phyloP scores from a whole-genome alignment of 148 eudicot species.

The Vaccinium macrocarpon region DNA sequence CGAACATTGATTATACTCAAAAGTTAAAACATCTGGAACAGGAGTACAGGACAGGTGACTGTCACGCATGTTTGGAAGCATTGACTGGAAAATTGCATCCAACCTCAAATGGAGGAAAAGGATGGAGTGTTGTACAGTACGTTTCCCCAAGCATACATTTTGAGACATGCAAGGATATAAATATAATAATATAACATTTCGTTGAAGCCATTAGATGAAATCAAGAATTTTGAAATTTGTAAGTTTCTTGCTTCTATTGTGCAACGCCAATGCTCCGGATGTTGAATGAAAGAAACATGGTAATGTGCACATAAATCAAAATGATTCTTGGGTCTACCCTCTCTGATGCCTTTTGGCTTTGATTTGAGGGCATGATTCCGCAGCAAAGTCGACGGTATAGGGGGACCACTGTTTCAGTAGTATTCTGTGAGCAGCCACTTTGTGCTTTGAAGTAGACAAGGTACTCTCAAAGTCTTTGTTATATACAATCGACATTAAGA shows the following conservation, averaged over 20 bases:
- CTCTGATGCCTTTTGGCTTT: too few relatives aligned
- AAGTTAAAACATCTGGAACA: not conserved
- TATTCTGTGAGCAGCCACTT: too few relatives aligned
- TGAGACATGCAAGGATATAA: not conserved
- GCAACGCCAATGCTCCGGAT: too few relatives aligned
- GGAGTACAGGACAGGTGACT: too few relatives aligned
- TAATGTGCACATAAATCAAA: too few relatives aligned
- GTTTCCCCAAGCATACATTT: not conserved
- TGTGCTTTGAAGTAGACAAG: not conserved
- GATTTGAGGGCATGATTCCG: too few relatives aligned
- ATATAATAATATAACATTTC: not conserved
- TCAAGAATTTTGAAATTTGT: not conserved
- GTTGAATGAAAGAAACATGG: too few relatives aligned
- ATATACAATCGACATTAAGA: not conserved
- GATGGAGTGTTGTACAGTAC: not conserved
- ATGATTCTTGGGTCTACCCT: too few relatives aligned
- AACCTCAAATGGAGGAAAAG: not conserved
- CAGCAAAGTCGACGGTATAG: too few relatives aligned
- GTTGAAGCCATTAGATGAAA: not conserved
- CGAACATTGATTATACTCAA: not conserved
- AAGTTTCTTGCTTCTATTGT: not conserved
- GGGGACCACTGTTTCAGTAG: too few relatives aligned
- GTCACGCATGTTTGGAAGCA: too few relatives aligned
- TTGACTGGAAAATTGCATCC: too few relatives aligned
- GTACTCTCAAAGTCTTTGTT: not conserved